Conservation (phyloP, 225 moss, liverwort and hornwort genomes). For the Ulota crispa region DNA sequence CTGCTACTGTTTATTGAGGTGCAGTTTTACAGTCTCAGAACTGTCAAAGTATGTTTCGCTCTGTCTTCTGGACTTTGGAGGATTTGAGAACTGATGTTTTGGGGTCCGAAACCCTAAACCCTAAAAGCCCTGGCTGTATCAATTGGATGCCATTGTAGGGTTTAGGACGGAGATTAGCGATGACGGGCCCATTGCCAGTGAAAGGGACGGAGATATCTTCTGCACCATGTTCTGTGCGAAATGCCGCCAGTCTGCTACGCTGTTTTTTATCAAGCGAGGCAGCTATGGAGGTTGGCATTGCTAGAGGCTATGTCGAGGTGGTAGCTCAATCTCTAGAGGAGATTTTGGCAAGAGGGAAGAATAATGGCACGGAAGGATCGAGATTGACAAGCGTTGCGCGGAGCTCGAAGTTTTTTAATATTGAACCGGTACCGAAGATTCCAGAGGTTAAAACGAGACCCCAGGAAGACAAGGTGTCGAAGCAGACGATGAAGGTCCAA, state of each 20-base stretch:
- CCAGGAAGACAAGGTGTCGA: slow-evolving; percentile 18
- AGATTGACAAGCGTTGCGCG: slow-evolving; percentile 14
- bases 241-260: slow-evolving; percentile 61
- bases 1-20: neutral
- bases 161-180: slow-evolving; percentile 24
- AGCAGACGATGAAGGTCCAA: slow-evolving; percentile 31
- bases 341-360: slow-evolving; percentile 47
- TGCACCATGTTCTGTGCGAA: slow-evolving; percentile 65
- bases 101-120: slow-evolving; percentile 28
- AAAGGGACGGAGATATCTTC: slow-evolving; percentile 72
- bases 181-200: slow-evolving; percentile 64
- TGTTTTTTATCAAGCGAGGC: slow-evolving; percentile 65
- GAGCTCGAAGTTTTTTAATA: slow-evolving; percentile 38
- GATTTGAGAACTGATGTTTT: slow-evolving; percentile 2
- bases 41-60: neutral
- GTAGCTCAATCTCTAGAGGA: slow-evolving; percentile 69
- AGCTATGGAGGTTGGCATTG: slow-evolving; percentile 57
- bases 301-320: slow-evolving; percentile 60
- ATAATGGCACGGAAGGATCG: slow-evolving; percentile 16
- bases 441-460: slow-evolving; percentile 16
- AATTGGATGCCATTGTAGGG: neutral
- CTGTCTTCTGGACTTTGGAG: neutral
- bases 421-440: slow-evolving; percentile 18
- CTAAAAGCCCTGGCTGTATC: slow-evolving; percentile 15
- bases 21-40: neutral